Percentiles rank a stretch among this genome's conserved stretches.
These are phyloP conservation scores for Clarireedia homoeocarpa DNA, from an alignment of 2,329 filamentous ascomycete species.

Conservation along the genomic window DNA sequence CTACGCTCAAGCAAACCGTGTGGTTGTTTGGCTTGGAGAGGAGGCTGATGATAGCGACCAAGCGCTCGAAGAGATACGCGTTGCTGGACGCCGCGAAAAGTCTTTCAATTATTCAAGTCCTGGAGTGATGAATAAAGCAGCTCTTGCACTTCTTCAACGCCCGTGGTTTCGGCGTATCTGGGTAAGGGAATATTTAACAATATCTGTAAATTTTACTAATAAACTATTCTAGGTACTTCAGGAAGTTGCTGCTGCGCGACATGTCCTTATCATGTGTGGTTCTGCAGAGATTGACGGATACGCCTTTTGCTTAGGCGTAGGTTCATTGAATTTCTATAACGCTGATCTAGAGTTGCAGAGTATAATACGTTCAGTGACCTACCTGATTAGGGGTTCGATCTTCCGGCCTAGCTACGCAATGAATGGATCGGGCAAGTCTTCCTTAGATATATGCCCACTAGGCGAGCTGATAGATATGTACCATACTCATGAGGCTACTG, in stretches of 20 bases:
- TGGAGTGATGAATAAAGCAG: background rate
- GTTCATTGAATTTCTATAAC: background rate
- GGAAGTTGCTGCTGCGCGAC: background rate
- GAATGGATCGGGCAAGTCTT: no score
- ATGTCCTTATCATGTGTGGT: background rate
- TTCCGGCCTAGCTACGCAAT: no score
- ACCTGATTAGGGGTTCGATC: no score
- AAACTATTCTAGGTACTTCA: background rate
- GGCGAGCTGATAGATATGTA: no score
- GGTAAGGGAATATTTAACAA: background rate
- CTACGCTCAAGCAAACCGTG: slow-evolving; percentile 7
- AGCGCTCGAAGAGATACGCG: background rate
- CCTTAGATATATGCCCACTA: no score
- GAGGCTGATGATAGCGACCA: background rate
- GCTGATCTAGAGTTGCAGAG: background rate
- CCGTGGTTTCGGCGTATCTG: background rate
- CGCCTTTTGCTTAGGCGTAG: background rate
- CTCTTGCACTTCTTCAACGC: background rate
- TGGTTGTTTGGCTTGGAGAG: slow-evolving; percentile 2
- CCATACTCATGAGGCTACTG: no score
- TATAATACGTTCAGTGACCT: no score
- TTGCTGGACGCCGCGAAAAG: background rate
- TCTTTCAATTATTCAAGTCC: no score
- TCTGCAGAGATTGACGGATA: background rate
- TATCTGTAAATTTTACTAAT: background rate